Evolutionary conservation across 257 asterid genomes (phyloP).

Genomic region (Ilex aquifolium): DNA sequence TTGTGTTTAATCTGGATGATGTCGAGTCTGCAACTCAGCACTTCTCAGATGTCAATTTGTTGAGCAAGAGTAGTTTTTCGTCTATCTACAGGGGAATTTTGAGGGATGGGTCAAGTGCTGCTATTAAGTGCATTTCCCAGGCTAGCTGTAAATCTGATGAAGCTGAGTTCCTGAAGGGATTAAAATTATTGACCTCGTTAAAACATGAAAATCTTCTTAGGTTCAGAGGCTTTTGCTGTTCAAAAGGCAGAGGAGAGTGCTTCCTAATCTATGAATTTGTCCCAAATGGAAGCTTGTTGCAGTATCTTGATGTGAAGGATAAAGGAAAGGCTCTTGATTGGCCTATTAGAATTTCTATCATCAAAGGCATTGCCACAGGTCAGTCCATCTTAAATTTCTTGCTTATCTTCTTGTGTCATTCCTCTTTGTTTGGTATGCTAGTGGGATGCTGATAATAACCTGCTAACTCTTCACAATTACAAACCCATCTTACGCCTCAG

Average conservation of each 20-base stretch:
- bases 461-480: neutral
- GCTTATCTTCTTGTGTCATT: neutral
- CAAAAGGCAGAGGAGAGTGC: conserved; percentile 93
- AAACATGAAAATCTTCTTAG: conserved; percentile 72
- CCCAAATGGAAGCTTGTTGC: conserved; percentile 74
- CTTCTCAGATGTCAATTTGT: conserved; percentile 68
- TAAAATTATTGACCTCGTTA: conserved; percentile 65
- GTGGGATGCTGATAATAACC: neutral
- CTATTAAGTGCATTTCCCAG: conserved; percentile 87
- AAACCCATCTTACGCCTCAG: too few relatives aligned
- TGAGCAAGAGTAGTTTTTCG: conserved; percentile 80
- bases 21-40: conserved; percentile 84
- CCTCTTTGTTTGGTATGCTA: neutral
- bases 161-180: conserved; percentile 65
- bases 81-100: conserved; percentile 69
- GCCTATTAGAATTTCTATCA: conserved; percentile 60
- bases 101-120: conserved; percentile 80
- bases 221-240: conserved; percentile 93
- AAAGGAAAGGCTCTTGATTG: conserved; percentile 69
- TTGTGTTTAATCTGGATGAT: conserved; percentile 76
- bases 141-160: conserved; percentile 89
- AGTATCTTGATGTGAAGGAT: conserved; percentile 56
- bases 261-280: conserved; percentile 82
- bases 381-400: conserved; percentile 4
- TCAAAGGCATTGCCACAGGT: conserved; percentile 91